phyloP scores from a whole-genome alignment of 2,329 filamentous ascomycete genomes.

The Ascochyta lentis region DNA sequence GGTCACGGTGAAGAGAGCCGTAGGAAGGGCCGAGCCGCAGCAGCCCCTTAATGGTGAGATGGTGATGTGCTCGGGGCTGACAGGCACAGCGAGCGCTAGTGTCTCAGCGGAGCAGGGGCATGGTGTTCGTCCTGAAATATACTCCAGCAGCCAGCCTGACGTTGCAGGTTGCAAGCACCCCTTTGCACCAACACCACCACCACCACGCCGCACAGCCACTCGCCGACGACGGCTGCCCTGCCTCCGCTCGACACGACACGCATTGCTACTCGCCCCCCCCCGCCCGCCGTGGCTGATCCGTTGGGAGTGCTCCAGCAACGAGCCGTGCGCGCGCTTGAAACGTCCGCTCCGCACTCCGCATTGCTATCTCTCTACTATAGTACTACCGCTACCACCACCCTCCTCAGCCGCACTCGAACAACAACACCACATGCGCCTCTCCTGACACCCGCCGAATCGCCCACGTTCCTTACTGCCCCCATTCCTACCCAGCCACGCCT shows the following conservation, averaged over 20 bases:
- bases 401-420: conserved; percentile 8
- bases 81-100: conserved; percentile 17
- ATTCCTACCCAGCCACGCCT: not conserved
- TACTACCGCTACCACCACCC: too few species aligned
- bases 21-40: conserved; percentile 15
- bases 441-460: conserved; percentile 1
- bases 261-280: conserved; percentile 5
- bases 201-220: not conserved
- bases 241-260: not conserved
- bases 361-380: not conserved
- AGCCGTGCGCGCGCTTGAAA: conserved; percentile 18
- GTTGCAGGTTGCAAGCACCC: not conserved
- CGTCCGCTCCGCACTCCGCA: conserved; percentile 14
- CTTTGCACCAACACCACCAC: conserved; percentile 3
- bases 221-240: conserved; percentile 5
- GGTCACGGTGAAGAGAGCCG: not conserved
- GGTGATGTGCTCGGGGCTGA: conserved; percentile 10
- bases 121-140: conserved; percentile 8
- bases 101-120: conserved; percentile 19
- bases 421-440: conserved; percentile 12
- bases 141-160: conserved; percentile 1
- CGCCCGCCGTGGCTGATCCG: conserved; percentile 9
- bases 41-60: conserved; percentile 8
- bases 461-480: conserved; percentile 13
- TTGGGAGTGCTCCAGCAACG: conserved; percentile 6